Evolutionary conservation across 2,329 filamentous ascomycete genomes (phyloP), one percentile per base, ranked within the genome.

Genomic region (Botrytis galanthina): DNA sequence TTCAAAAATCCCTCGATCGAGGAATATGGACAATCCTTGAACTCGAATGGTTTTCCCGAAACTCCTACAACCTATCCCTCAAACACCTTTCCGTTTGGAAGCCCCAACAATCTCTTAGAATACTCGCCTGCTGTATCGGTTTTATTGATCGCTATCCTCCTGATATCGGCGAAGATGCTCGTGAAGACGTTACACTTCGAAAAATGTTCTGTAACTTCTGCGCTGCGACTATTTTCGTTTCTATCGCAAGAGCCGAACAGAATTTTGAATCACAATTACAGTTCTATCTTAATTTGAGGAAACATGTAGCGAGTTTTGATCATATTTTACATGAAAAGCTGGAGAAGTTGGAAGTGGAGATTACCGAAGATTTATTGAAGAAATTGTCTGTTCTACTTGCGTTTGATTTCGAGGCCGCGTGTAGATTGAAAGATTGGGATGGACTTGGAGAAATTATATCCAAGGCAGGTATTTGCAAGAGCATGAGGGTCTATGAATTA

Each of bases 21-120:
- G 51, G 22, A 83, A 66, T 78, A 1, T 94, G 94, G 79, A 88
- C 86, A 0, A 73, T 86, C 0, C 81, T 85, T 4, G 94, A 97
- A 78, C 84, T 97, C 5, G 87, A 95, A 77, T 97, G 94, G 94
- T 95, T 97, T 80, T 91, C 91, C 54, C 91, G 91, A 75, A 95
- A 93, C 75, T 87, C 92, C 1, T 97, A 97, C 83, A 97, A 96
- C 76, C 81, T 94, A 10, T 91, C 90, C 0, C 82, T 95, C 7
- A 89, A 90, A 74, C 85, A 91, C 73, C 87, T 86, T 76, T 85
- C 87, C 4, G 76, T 73, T 0, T 91, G 91, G 85, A 80, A 87
- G 37, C 84, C 90, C 1, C 80, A 81, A 9, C 81, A 85, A 67
- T 84, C 91, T 0, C 79, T 90, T 5, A 84, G 87, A 5, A 85